phyloP scores from a whole-genome alignment of 2,329 filamentous ascomycete species.

The Microdochium paspali region DNA sequence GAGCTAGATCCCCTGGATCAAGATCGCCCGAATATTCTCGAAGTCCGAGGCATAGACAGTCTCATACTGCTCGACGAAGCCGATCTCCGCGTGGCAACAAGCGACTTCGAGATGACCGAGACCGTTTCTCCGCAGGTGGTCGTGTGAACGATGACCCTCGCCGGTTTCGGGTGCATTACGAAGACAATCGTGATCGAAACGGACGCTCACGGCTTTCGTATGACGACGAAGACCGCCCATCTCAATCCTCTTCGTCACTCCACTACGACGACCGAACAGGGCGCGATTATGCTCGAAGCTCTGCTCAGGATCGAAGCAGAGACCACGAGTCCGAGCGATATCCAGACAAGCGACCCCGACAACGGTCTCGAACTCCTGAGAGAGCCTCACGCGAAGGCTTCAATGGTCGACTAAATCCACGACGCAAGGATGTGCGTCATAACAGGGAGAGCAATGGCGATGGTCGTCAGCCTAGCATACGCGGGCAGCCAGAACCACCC shows the following conservation, averaged over 20 bases:
- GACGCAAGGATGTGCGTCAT: neutral
- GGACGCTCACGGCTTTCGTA: slow-evolving; percentile 39
- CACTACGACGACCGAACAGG: slow-evolving; percentile 42
- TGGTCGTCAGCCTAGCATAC: neutral
- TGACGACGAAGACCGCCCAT: slow-evolving; percentile 47
- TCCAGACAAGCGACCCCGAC: slow-evolving; percentile 1
- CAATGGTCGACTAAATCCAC: neutral
- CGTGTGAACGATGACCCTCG: slow-evolving; percentile 44
- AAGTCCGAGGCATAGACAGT: slow-evolving; percentile 23
- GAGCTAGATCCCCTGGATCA: slow-evolving; percentile 45
- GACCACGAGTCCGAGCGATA: slow-evolving; percentile 8
- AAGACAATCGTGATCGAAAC: slow-evolving; percentile 40
- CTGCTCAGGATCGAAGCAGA: slow-evolving; percentile 14
- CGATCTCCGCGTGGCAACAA: slow-evolving; percentile 60
- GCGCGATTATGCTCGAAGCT: slow-evolving; percentile 23
- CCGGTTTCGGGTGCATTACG: slow-evolving; percentile 53
- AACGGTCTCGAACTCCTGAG: slow-evolving; percentile 1
- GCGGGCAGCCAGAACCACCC: neutral
- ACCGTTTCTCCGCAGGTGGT: slow-evolving; percentile 28
- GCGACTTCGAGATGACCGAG: slow-evolving; percentile 54
- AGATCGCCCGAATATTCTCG: slow-evolving; percentile 41
- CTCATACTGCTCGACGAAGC: slow-evolving; percentile 28
- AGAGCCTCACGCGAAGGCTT: slow-evolving; percentile 7
- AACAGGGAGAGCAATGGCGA: neutral
- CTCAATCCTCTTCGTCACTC: slow-evolving; percentile 25